A percentile compares a stretch with the other conserved stretches of the same genome.
These are phyloP conservation scores for Zelonia costaricensis DNA, from an alignment of 208 protist genomes.

Conservation along the genomic window DNA sequence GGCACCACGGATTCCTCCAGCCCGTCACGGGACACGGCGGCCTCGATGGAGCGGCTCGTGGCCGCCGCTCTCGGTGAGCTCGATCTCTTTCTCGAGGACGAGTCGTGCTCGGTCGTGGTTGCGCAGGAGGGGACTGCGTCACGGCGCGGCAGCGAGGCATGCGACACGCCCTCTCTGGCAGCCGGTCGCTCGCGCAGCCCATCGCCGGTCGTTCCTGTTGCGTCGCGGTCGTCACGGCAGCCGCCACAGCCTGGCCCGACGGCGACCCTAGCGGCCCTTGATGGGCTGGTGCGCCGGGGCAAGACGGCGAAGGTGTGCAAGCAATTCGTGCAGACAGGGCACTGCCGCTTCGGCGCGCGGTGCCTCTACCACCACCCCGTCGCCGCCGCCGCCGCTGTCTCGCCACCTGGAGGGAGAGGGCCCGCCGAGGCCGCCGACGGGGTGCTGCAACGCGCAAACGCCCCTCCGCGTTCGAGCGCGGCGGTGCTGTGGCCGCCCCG, in stretches of 20 bases:
- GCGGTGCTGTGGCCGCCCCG: too few relatives aligned
- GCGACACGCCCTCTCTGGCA: too few relatives aligned
- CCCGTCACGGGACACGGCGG: background rate
- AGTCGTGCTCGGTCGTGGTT: constrained; percentile 2
- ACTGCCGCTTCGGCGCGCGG: constrained; percentile 70
- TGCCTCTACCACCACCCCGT: constrained; percentile 76
- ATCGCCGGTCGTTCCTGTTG: background rate
- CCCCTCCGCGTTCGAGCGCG: too few relatives aligned
- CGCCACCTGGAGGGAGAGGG: background rate
- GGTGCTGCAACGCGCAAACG: too few relatives aligned
- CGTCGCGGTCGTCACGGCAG: background rate
- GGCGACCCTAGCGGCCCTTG: constrained; percentile 14
- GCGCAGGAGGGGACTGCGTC: background rate
- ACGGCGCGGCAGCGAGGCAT: background rate
- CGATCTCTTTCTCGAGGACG: background rate
- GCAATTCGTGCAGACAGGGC: constrained; percentile 53
- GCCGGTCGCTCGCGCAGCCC: background rate
- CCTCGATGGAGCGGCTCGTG: constrained; percentile 6
- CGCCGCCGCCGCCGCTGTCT: background rate
- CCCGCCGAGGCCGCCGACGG: too few relatives aligned
- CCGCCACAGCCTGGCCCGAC: background rate
- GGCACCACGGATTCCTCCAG: background rate
- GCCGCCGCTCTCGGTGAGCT: constrained; percentile 1
- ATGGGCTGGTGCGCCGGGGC: constrained; percentile 16
- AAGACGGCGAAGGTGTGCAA: constrained; percentile 59